Base-by-base conservation (phyloP, 2,329 filamentous ascomycete genomes). In the Colletotrichum tofieldiae region DNA sequence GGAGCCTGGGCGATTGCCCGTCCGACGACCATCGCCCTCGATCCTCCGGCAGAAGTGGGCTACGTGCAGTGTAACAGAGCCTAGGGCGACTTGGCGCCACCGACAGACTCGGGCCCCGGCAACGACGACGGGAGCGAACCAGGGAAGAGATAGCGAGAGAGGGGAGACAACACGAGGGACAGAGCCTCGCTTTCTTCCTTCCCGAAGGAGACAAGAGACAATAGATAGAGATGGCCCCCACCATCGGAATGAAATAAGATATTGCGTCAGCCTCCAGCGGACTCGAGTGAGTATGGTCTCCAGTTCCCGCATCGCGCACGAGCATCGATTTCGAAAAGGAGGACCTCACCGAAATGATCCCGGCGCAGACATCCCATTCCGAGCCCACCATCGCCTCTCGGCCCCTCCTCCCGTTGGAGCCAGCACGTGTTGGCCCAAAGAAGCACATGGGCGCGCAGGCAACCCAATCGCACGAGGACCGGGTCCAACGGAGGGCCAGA, bases 351-450 rank as follows among this genome's bases (percentile, higher is more conserved):
- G 52, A 68, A 54, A 63, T 59, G 58, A 58, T 59, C 20, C 58
- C 69, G 51, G 68, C 52, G 59, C 37, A 68, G 49, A 52, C 39
- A 60, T 62, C 59, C 45, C 7, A n/a, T 45, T 71, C 45, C 37
- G 39, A 63, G 41, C 29, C 43, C 58, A 62, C 58, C 26, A 35
- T 51, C 18, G 52, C 43, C 64, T 66, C 41, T 29, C 56, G 58
- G 68, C 58, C 58, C 65, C 68, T 68, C 65, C 45, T 52, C 29
- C 65, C 37, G 65, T 26, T 32, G 45, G 49, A 52, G 43, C 43
- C 26, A 58, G 61, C 58, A 71, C 58, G 58, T 68, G 65, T 62
- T 67, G 32, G 58, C 43, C 29, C n/a, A 49, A 20, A 67, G 39
- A 23, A 16, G 59, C 45, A 29, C 32, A 32, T 37, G 29, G 20